Conservation (phyloP, 108 stramenopile genomes). For the Skeletonema tropicum region DNA sequence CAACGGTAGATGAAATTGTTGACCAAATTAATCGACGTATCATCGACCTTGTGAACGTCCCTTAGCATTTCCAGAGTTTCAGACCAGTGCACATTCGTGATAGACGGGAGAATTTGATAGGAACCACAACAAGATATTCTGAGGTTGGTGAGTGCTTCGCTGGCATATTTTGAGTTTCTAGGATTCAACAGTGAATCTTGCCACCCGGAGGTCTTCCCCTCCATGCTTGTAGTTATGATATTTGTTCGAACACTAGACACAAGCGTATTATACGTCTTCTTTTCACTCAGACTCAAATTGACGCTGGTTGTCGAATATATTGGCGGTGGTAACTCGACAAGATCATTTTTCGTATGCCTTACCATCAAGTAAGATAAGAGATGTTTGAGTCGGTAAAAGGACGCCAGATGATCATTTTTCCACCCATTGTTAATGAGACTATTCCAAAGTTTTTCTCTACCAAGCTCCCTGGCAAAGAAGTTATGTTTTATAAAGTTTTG, state of each 20-base stretch:
- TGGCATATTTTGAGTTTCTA: slow-evolving; percentile 64
- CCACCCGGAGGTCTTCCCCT: slow-evolving; percentile 75
- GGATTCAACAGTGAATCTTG: slow-evolving; percentile 85
- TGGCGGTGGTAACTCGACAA: slow-evolving; percentile 68
- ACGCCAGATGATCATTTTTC: slow-evolving; percentile 54
- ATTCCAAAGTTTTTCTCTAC: slow-evolving; percentile 66
- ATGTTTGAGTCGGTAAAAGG: slow-evolving; percentile 68
- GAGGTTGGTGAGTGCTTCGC: slow-evolving; percentile 67
- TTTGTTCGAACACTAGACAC: slow-evolving; percentile 74
- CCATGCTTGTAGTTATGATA: slow-evolving; percentile 72
- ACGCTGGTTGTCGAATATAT: slow-evolving; percentile 38
- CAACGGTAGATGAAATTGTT: slow-evolving; percentile 65
- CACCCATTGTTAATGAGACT: slow-evolving; percentile 54
- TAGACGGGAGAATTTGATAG: slow-evolving; percentile 46
- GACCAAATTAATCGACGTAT: slow-evolving; percentile 46
- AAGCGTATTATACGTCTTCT: slow-evolving; percentile 76
- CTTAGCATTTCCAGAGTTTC: slow-evolving; percentile 72
- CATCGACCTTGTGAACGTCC: slow-evolving; percentile 42
- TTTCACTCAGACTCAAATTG: slow-evolving; percentile 66
- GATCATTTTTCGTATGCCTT: slow-evolving; percentile 79
- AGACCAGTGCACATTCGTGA: slow-evolving; percentile 50
- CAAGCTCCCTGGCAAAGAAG: slow-evolving; percentile 59
- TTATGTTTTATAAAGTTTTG: slow-evolving; percentile 73
- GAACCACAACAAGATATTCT: slow-evolving; percentile 81
- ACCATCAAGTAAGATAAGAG: slow-evolving; percentile 78